phyloP scores from a whole-genome alignment of 495 filamentous ascomycete species.

The Astrothelium subdiscretum region DNA sequence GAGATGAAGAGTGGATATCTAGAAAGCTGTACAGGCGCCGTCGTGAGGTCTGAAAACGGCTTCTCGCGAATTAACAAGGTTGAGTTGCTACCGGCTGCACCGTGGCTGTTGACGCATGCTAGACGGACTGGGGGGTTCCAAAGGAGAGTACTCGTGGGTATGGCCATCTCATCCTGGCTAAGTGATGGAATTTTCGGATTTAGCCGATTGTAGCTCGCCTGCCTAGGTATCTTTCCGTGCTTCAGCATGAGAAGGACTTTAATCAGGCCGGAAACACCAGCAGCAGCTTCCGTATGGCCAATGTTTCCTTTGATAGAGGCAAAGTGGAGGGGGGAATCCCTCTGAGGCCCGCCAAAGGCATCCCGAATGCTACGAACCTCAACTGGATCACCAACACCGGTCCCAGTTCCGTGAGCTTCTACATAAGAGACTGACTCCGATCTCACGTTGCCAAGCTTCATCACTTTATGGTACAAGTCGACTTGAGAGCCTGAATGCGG shows the following conservation, averaged over 20 bases:
- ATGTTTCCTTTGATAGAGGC: constrained; percentile 24
- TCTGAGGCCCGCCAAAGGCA: constrained; percentile 11
- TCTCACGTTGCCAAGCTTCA: not conserved
- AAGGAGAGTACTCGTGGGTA: not conserved
- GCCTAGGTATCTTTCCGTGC: constrained; percentile 27
- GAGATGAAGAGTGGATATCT: constrained; percentile 2
- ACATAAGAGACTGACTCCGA: constrained; percentile 11
- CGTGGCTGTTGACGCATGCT: not conserved
- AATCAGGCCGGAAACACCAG: constrained; percentile 25
- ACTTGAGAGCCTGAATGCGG: not conserved
- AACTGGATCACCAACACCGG: constrained; percentile 26
- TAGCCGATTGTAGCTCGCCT: constrained; percentile 24
- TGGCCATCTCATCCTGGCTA: not conserved
- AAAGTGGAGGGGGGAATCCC: constrained; percentile 12
- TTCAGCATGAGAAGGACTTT: constrained; percentile 30
- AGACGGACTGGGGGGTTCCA: not conserved
- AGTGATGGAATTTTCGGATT: not conserved
- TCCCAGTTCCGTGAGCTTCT: constrained; percentile 33
- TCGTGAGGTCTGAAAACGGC: not conserved
- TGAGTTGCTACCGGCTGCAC: constrained; percentile 1
- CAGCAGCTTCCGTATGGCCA: constrained; percentile 24
- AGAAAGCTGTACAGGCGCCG: not conserved
- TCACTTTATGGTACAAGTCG: not conserved
- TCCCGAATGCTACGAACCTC: constrained; percentile 24
- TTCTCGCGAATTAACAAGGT: not conserved